Evolutionary conservation across 2,329 filamentous ascomycete genomes (phyloP).

Genomic region (Aspergillus vadensis): DNA sequence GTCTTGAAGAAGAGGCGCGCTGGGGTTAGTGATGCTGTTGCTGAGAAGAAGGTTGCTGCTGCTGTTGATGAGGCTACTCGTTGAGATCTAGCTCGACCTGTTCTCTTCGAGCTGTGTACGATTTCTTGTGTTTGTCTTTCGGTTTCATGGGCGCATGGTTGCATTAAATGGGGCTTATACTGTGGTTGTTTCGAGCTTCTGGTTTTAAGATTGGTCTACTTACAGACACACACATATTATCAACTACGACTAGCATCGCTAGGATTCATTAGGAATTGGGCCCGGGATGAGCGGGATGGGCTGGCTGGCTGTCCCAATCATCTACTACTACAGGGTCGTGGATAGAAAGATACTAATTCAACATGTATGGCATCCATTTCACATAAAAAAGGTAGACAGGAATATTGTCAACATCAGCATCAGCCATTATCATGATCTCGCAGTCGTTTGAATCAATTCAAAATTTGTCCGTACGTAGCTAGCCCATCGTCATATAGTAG

Average conservation of each 20-base stretch:
- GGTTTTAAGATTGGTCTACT: neutral
- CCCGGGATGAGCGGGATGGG: neutral
- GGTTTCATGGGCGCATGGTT: slow-evolving; percentile 19
- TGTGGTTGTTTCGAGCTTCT: slow-evolving; percentile 2
- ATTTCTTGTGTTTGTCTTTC: slow-evolving; percentile 10
- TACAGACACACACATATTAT: neutral
- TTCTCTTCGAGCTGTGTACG: neutral
- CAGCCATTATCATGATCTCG: neutral
- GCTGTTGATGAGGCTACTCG: slow-evolving; percentile 30
- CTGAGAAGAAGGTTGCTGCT: slow-evolving; percentile 28
- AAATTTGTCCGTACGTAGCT: neutral
- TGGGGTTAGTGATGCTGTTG: slow-evolving; percentile 27
- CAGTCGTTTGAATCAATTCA: neutral
- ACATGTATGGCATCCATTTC: slow-evolving; percentile 12
- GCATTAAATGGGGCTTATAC: slow-evolving; percentile 3
- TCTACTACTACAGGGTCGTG: too few relatives aligned
- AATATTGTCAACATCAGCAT: slow-evolving; percentile 5
- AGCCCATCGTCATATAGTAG: neutral
- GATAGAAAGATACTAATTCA: slow-evolving; percentile 6
- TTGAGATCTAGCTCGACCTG: slow-evolving; percentile 21
- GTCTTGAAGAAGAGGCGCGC: slow-evolving; percentile 77
- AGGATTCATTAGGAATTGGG: neutral
- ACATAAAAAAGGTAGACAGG: neutral
- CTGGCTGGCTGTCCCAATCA: too few relatives aligned
- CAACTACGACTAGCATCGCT: slow-evolving; percentile 1